Percentiles rank a stretch among this genome's conserved stretches.
Conservation (phyloP, 768 basidiomycete species). For the Amanita rimosa region DNA sequence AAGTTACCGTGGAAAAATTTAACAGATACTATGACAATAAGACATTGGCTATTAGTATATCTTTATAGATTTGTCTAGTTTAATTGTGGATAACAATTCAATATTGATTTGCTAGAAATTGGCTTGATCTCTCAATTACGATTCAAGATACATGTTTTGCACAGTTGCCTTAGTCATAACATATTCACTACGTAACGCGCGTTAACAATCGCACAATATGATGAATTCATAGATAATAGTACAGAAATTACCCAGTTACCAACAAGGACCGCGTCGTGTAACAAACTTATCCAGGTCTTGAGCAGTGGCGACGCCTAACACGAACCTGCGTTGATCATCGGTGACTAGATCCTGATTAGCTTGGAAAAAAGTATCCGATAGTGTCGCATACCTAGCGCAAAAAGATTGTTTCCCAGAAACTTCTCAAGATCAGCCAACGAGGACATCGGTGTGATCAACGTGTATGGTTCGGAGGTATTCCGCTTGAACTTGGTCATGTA, state of each 20-base stretch:
- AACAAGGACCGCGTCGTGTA: constrained; percentile 31
- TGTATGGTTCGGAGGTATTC: constrained; percentile 53
- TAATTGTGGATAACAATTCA: too few relatives aligned
- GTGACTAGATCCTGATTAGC: constrained; percentile 49
- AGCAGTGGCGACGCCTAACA: constrained; percentile 66
- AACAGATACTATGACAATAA: too few relatives aligned
- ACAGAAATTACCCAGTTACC: background rate
- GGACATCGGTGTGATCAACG: constrained; percentile 70
- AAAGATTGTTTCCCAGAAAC: constrained; percentile 63
- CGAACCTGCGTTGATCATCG: constrained; percentile 71
- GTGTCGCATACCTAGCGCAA: constrained; percentile 49
- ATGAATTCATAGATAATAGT: too few relatives aligned
- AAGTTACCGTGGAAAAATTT: too few relatives aligned
- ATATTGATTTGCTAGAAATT: too few relatives aligned
- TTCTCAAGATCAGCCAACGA: constrained; percentile 71
- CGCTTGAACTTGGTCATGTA: constrained; percentile 74
- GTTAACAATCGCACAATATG: too few relatives aligned
- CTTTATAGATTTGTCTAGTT: too few relatives aligned
- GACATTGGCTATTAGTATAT: too few relatives aligned
- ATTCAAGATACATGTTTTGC: too few relatives aligned
- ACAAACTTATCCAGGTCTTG: constrained; percentile 66
- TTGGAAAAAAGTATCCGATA: constrained; percentile 9
- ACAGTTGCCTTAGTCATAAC: too few relatives aligned
- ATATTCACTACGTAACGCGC: too few relatives aligned
- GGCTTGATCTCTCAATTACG: too few relatives aligned